Evolutionary conservation across 495 filamentous ascomycete genomes (phyloP), one percentile per base, ranked within the genome.

Genomic region (Hyaloscypha finlandica): DNA sequence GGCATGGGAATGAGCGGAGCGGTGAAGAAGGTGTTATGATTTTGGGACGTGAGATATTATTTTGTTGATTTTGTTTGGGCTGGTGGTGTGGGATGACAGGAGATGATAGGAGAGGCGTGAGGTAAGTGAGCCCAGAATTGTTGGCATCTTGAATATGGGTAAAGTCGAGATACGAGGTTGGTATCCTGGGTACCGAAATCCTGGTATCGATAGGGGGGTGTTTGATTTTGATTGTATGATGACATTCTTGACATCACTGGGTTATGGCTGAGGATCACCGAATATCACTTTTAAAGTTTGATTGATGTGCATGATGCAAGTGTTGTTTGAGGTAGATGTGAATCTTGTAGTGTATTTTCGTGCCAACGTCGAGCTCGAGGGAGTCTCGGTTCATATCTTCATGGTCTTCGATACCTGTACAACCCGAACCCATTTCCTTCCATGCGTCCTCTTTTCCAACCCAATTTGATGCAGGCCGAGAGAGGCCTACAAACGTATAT

Each of bases 301-400:
- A 48, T 48, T 63, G 48, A 63, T 16, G 25, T 33, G 31, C 61
- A 63, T 52, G 42, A 20, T 2, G 19, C 11, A 33, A 32, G 19
- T 39, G 16, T 42, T 29, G 9, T 48, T 48, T 48, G 42, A 48
- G 42, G 65, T 42, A 63, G 60, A 68, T 59, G 59, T 58, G 59
- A 68, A 68, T 68, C 66, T 68, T 1, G 45, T 68, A 63, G 60
- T 68, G 33, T 68, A 68, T 68, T 68, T 59, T 48, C 53, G 29
- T 66, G 33, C 52, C 62, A 57, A 51, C 63, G 8, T 31, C 51
- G 16, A 16, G 14, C n/a, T 61, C 59, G 8, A 25, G 8, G 6
- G 29, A 56, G 20, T 31, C 59, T 61, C 32, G 59, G 11, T 61
- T 20, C 37, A 45, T 32, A 56, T 58, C 63, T 53, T 64, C 62